Percentiles rank a stretch among this genome's conserved stretches.
Conservation (phyloP, 1,139 yeast genomes). For the Pichia inconspicua region DNA sequence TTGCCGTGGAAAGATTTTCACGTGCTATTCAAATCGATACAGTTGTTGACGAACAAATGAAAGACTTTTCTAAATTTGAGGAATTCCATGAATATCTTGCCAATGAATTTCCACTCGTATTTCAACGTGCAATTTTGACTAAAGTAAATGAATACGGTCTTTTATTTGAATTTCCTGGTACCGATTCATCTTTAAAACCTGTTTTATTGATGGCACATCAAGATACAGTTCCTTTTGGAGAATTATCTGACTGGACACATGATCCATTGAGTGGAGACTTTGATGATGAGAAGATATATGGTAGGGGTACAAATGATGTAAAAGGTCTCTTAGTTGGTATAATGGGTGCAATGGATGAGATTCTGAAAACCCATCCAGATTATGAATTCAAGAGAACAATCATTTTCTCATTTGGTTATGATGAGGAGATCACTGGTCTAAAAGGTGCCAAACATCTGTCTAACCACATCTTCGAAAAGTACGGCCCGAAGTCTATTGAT, state of each 20-base stretch:
- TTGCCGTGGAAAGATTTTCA: slow-evolving; percentile 37
- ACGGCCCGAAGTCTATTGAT: slow-evolving; percentile 47
- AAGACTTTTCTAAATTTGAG: slow-evolving; percentile 33
- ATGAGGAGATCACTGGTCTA: slow-evolving; percentile 60
- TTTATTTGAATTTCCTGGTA: slow-evolving; percentile 35
- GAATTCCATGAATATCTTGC: slow-evolving; percentile 38
- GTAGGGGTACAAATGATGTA: slow-evolving; percentile 61
- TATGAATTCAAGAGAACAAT: slow-evolving; percentile 47
- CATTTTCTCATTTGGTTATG: slow-evolving; percentile 58
- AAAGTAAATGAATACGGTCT: slow-evolving; percentile 39
- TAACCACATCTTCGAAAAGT: slow-evolving; percentile 36
- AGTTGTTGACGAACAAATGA: slow-evolving; percentile 32
- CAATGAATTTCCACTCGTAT: slow-evolving; percentile 38
- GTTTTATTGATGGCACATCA: slow-evolving; percentile 68
- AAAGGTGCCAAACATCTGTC: slow-evolving; percentile 45
- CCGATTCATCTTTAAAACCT: slow-evolving; percentile 50
- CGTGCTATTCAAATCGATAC: slow-evolving; percentile 64
- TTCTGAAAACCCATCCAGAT: slow-evolving; percentile 35
- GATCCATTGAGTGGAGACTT: slow-evolving; percentile 59
- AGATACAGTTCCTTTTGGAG: slow-evolving; percentile 67
- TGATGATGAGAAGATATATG: slow-evolving; percentile 43
- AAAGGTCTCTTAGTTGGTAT: slow-evolving; percentile 51
- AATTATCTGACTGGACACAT: slow-evolving; percentile 52
- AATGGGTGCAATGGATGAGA: slow-evolving; percentile 48
- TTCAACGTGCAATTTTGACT: slow-evolving; percentile 31